Evolutionary conservation across 2,329 filamentous ascomycete genomes (phyloP).

Genomic region (Nannizzia gypsea): DNA sequence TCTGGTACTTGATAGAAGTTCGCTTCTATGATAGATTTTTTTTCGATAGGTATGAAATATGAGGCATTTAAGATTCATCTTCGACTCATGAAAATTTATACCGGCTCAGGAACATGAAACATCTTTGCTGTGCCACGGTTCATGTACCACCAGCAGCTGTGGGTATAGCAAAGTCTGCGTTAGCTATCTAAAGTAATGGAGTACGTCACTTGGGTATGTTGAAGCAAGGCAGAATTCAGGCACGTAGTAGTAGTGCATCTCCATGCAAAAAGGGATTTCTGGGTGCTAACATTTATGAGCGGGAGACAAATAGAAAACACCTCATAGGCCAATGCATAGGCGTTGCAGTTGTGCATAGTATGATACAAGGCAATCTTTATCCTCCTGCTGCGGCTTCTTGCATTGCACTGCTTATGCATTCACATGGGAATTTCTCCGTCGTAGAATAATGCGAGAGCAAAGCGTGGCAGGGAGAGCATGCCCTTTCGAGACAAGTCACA

Average conservation of each 20-base stretch:
- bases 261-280: not conserved
- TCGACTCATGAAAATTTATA: not conserved
- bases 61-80: not conserved
- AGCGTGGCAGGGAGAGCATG: not conserved
- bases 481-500: not conserved
- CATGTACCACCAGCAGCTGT: not conserved
- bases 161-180: not conserved
- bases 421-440: not conserved
- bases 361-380: not conserved
- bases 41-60: not conserved
- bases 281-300: not conserved
- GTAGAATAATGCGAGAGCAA: not conserved
- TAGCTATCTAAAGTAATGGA: not conserved
- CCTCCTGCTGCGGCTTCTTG: not conserved
- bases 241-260: too few species aligned
- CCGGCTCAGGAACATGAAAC: not conserved
- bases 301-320: not conserved
- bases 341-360: not conserved
- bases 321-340: not conserved
- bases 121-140: not conserved
- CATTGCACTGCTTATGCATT: constrained; percentile 1
- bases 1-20: not conserved
- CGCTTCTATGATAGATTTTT: not conserved
- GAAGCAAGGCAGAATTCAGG: not conserved
- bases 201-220: not conserved